Evolutionary conservation across 805 yeast genomes (phyloP), one percentile per base, ranked within the genome.

Genomic region (Starmerella cellae): DNA sequence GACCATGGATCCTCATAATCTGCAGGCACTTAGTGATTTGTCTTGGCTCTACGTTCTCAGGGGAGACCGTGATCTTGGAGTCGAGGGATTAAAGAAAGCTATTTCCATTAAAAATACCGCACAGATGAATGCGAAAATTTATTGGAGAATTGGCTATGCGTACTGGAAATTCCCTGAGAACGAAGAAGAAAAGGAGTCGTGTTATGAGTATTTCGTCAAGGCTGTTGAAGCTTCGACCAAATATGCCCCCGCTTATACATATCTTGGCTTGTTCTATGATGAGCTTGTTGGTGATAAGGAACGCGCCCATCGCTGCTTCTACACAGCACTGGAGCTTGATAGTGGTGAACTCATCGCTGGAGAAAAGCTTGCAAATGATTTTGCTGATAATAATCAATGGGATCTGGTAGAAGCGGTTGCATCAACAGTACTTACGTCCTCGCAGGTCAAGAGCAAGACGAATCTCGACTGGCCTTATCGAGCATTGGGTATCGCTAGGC

Each of bases 291-390:
- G 66, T 9, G 95, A 85, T 54, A 56, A 61, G 22, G 62, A 64
- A 0, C 71, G 91, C 37, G 94, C 96, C 0, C 76, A 77, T 41
- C 84, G 83, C 56, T 85, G 95, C 59, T 88, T 79, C 58, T 75
- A 79, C 57, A 82, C 78, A 54, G 95, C 97, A 0, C 82, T 88
- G 57, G 96, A 88, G 54, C 62, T 88, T 24, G 91, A 85, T 59
- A 70, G 78, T 0, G 73, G 79, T 13, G 93, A 91, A 55, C 62
- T 80, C 8, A 63, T 60, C 1, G 82, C 98, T 1, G 94, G 94
- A 0, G 69, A 70, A 51, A 72, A 73, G 46, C 67, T 91, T 43
- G 82, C 83, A 4, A 69, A 71, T 21, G 77, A 75, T n/a, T 77
- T 84, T 52, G 69, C 94, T 2, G 62, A 64, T 2, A 64, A 67